Base-by-base conservation (phyloP, 208 protist species). In the Crithidia sp. region DNA sequence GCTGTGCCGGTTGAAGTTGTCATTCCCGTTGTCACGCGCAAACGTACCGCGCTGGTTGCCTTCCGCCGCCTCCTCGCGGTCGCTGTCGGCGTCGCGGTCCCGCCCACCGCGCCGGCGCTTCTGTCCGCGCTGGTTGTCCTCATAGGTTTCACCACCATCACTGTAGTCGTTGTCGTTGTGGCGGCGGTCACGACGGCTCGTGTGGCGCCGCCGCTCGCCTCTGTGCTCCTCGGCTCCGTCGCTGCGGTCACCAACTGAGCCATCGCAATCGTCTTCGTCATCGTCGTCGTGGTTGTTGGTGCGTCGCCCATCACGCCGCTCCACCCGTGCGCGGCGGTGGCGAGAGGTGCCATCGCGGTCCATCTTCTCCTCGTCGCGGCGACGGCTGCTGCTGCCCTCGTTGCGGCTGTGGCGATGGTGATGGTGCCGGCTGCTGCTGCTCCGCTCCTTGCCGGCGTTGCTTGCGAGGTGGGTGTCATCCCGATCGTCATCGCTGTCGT, bases 31-130 rank as follows among this genome's bases (percentile, higher is more conserved):
- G 28, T 28, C 28, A 28, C 28, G 28, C 28, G 28, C 28, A 1
- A 28, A 28, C 28, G 50, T 49, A 0, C 12, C 9, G 12, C 45
- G 9, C 9, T 13, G 45, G 45, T 13, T 7, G 7, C 45, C 45
- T 49, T 49, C 45, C 45, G 45, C 63, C 12, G 41, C 36, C 16
- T 7, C 61, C 16, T 76, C 50, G 7, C 44, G 49, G 2, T 60
- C 49, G 39, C 52, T 39, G 9, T 67, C 39, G 37, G n/a, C 60
- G 12, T 53, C 10, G 54, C 47, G 60, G 49, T 63, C 50, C 6
- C 16, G 14, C 16, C 59, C 45, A 40, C 56, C 65, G 39, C 62
- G 62, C 17, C 19, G 28, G 36, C 72, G 62, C 57, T 71, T 77
- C 5, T 41, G 64, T 19, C 62, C 58, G 5, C 19, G 40, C 12